A percentile compares a stretch with the other conserved stretches of the same genome.
Evolutionary conservation across 805 yeast species (phyloP).

Genomic region (Cyberlindnera suaveolens): DNA sequence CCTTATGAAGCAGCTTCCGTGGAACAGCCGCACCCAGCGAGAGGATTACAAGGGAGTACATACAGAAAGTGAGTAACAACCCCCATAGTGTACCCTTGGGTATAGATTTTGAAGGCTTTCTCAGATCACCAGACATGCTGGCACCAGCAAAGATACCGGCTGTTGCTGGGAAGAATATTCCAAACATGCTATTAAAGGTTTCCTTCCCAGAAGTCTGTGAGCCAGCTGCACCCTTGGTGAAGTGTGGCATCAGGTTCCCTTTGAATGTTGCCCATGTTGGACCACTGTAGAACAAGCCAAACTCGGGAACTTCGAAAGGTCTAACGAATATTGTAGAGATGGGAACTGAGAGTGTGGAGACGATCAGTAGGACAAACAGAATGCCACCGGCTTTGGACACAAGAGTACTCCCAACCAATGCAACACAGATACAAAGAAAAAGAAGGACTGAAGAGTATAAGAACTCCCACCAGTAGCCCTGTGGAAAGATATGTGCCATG

Average conservation of each 20-base stretch:
- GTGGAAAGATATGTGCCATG: constrained; percentile 54
- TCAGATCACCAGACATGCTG: constrained; percentile 92
- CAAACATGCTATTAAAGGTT: constrained; percentile 80
- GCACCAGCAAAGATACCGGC: constrained; percentile 99
- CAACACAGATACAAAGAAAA: constrained; percentile 64
- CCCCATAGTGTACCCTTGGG: constrained; percentile 95
- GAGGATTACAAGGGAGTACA: constrained; percentile 75
- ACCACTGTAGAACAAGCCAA: constrained; percentile 58
- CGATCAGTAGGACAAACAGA: constrained; percentile 56
- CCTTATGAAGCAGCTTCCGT: constrained; percentile 65
- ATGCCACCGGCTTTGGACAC: constrained; percentile 81
- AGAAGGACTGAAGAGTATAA: constrained; percentile 66
- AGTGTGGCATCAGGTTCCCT: constrained; percentile 68
- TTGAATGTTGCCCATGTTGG: constrained; percentile 59
- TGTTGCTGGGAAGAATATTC: constrained; percentile 95
- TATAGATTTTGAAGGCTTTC: constrained; percentile 79
- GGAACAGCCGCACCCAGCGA: constrained; percentile 79
- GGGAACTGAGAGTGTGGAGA: constrained; percentile 79
- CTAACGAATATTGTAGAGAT: constrained; percentile 59
- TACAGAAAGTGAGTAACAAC: constrained; percentile 62
- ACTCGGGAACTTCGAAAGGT: constrained; percentile 54
- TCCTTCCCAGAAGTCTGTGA: constrained; percentile 58
- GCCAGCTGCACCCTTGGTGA: constrained; percentile 91
- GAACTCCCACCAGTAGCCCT: constrained; percentile 62
- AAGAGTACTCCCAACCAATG: constrained; percentile 72